phyloP scores from a whole-genome alignment of 1,139 yeast species.

The Hyphopichia wangnamkhiaoensis region DNA sequence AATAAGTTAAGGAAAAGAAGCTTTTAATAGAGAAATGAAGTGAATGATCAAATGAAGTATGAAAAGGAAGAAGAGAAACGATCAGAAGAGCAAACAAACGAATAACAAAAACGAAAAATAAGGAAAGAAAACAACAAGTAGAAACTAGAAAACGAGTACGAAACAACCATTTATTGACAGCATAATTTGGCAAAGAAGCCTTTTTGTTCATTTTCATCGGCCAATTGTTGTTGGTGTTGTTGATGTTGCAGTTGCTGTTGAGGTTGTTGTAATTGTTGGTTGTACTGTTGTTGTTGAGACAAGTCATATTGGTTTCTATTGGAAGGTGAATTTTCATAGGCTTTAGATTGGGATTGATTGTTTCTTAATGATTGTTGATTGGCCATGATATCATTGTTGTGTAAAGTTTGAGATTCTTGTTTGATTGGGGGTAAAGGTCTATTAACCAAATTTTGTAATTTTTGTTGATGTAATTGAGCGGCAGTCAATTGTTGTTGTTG shows the following conservation, averaged over 20 bases:
- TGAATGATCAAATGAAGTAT: background rate
- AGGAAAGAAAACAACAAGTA: background rate
- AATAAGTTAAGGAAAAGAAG: too few species aligned
- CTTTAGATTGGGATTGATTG: conserved; percentile 19
- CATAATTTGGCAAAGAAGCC: conserved; percentile 50
- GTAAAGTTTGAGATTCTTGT: conserved; percentile 35
- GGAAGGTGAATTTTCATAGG: conserved; percentile 12
- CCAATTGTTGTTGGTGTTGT: conserved; percentile 13
- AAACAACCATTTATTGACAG: conserved; percentile 35
- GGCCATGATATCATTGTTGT: conserved; percentile 9
- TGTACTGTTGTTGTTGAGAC: conserved; percentile 11
- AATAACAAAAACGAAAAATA: background rate
- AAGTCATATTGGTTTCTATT: conserved; percentile 9
- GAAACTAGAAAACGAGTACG: too few species aligned
- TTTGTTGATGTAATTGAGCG: conserved; percentile 51
- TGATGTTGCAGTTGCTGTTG: conserved; percentile 9
- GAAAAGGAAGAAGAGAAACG: background rate
- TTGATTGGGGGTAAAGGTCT: conserved; percentile 54
- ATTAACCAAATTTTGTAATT: conserved; percentile 52
- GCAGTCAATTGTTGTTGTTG: conserved; percentile 38
- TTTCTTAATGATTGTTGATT: conserved; percentile 12
- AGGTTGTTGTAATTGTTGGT: conserved; percentile 5
- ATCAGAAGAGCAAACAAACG: background rate
- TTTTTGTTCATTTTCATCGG: conserved; percentile 37
- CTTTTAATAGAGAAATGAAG: too few species aligned